Conservation (phyloP, 306 rosid genomes). For the Biancaea sappan region DNA sequence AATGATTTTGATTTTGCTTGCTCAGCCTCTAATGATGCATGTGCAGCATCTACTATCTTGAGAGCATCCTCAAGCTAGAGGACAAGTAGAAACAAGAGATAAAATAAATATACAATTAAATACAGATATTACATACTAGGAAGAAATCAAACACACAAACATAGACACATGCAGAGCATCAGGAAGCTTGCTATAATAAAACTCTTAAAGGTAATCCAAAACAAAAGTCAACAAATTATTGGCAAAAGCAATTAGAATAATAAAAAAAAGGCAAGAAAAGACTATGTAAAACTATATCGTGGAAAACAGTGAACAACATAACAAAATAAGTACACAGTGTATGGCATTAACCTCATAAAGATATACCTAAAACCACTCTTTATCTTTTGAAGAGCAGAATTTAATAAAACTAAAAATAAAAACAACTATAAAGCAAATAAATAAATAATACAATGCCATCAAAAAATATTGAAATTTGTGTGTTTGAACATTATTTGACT, state of each 20-base stretch:
- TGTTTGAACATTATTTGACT: no score
- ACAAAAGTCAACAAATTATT: background rate
- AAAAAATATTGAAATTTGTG: no score
- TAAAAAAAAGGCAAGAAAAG: background rate
- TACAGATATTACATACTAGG: background rate
- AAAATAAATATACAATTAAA: conserved; percentile 14
- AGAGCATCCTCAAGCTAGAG: conserved; percentile 82
- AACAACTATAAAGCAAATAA: no score
- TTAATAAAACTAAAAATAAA: no score
- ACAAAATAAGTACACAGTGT: no score
- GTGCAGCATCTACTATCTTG: conserved; percentile 78
- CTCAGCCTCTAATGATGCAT: conserved; percentile 73
- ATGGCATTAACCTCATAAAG: no score
- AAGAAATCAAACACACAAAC: background rate
- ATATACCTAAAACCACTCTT: no score
- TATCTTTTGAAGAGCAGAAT: no score
- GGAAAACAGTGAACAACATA: no score
- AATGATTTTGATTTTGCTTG: conserved; percentile 72
- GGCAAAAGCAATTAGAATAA: background rate
- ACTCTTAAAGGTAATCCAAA: background rate
- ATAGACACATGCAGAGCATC: background rate
- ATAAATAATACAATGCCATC: no score
- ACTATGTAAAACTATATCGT: no score
- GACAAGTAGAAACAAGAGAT: conserved; percentile 2
- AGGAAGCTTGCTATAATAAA: background rate